A percentile compares a stretch with the other conserved stretches of the same genome.
phyloP scores from a whole-genome alignment of 208 protist species.

The Crithidia expoeki region DNA sequence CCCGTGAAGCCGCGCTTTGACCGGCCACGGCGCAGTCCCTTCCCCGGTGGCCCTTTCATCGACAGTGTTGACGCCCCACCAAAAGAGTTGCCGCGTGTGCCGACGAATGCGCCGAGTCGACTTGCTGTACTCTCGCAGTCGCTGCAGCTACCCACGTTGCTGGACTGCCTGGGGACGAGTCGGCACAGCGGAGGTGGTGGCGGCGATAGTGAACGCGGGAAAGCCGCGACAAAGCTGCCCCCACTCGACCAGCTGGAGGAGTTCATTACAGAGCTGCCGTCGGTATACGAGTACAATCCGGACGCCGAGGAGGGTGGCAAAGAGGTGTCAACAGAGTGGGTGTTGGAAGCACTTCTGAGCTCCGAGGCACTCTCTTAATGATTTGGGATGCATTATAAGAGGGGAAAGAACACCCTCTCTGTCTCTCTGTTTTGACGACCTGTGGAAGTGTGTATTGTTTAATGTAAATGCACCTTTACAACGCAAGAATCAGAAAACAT shows the following conservation, averaged over 20 bases:
- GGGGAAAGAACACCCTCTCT: too few species aligned
- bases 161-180: constrained; percentile 25
- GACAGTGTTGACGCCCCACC: background rate
- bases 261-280: constrained; percentile 40
- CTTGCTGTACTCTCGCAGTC: constrained; percentile 25
- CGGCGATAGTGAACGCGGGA: background rate
- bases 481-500: too few species aligned
- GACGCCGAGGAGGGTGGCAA: constrained; percentile 29
- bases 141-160: constrained; percentile 28
- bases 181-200: background rate
- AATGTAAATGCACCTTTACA: too few species aligned
- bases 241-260: constrained; percentile 37
- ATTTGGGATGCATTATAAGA: too few species aligned
- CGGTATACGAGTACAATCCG: constrained; percentile 43
- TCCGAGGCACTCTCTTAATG: constrained; percentile 25
- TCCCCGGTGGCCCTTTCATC: background rate
- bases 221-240: constrained; percentile 32
- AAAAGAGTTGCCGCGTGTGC: constrained; percentile 23
- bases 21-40: constrained; percentile 10
- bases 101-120: constrained; percentile 16
- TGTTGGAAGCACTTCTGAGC: constrained; percentile 30
- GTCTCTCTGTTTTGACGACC: background rate
- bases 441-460: too few species aligned
- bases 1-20: constrained; percentile 15
- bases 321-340: constrained; percentile 43